phyloP scores from a whole-genome alignment of 1,284 basidiomycete genomes.

The Sphaerobolus stellatus region DNA sequence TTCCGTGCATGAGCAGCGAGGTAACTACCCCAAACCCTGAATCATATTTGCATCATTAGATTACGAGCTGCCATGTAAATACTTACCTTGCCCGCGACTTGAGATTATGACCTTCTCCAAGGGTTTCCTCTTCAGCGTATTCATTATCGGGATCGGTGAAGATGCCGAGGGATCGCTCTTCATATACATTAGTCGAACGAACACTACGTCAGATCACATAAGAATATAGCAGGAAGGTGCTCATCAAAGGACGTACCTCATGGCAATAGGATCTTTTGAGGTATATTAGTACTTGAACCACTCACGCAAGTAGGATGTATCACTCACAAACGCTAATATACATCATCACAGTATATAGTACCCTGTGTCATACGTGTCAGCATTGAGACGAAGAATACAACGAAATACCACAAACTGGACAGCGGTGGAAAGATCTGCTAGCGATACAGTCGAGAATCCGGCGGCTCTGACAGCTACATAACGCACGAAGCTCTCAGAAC shows the following conservation, averaged over 20 bases:
- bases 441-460: constrained; percentile 69
- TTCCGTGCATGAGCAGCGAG: constrained; percentile 76
- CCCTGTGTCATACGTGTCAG: too few species aligned
- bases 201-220: constrained; percentile 59
- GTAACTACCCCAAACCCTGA: constrained; percentile 70
- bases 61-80: constrained; percentile 64
- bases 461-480: constrained; percentile 75
- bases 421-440: constrained; percentile 64
- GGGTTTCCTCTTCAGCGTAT: constrained; percentile 44
- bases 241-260: too few species aligned
- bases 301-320: too few species aligned
- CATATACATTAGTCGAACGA: constrained; percentile 78
- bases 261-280: constrained; percentile 30
- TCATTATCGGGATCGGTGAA: constrained; percentile 55
- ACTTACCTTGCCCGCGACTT: constrained; percentile 55
- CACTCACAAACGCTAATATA: constrained; percentile 27
- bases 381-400: too few species aligned
- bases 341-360: constrained; percentile 78
- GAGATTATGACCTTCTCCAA: constrained; percentile 49
- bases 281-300: background rate
- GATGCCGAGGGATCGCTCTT: constrained; percentile 68
- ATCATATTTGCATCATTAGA: constrained; percentile 46
- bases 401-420: too few species aligned
- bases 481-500: too few species aligned
- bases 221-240: background rate